These are phyloP conservation scores for Annona squamosa DNA, from an alignment of 164 flowering plant genomes.

Conservation along the genomic window DNA sequence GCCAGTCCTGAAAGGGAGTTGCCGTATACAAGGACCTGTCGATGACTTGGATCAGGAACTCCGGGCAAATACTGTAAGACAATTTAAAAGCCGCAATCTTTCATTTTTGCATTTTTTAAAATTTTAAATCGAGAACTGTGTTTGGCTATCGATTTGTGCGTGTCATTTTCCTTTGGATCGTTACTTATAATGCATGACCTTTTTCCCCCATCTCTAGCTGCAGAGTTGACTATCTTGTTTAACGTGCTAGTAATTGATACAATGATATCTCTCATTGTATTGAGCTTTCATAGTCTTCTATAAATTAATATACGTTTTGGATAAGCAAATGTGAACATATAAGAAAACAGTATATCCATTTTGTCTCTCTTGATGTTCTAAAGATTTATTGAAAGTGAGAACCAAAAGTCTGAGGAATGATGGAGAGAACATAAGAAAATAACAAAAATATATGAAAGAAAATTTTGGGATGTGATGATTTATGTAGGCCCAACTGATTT, in stretches of 20 bases:
- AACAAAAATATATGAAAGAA: too few species aligned
- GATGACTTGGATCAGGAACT: constrained; percentile 25
- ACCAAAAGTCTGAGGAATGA: background rate
- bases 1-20: constrained; percentile 41
- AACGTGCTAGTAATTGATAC: background rate
- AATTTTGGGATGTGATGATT: too few species aligned
- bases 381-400: background rate
- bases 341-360: background rate
- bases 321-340: too few species aligned
- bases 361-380: background rate
- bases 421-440: background rate
- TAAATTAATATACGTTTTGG: background rate
- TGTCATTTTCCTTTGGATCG: background rate
- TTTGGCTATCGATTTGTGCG: background rate
- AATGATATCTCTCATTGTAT: background rate
- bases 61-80: constrained; percentile 44
- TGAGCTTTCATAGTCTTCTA: background rate
- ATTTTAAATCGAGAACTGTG: background rate
- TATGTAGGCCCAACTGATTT: too few species aligned
- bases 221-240: background rate
- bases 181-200: too few species aligned
- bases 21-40: constrained; percentile 36
- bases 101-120: background rate
- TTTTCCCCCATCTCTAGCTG: background rate
- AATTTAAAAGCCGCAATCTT: background rate